Evolutionary conservation across 2,329 filamentous ascomycete genomes (phyloP), one percentile per base, ranked within the genome.

Genomic region (Thelonectria discophora): DNA sequence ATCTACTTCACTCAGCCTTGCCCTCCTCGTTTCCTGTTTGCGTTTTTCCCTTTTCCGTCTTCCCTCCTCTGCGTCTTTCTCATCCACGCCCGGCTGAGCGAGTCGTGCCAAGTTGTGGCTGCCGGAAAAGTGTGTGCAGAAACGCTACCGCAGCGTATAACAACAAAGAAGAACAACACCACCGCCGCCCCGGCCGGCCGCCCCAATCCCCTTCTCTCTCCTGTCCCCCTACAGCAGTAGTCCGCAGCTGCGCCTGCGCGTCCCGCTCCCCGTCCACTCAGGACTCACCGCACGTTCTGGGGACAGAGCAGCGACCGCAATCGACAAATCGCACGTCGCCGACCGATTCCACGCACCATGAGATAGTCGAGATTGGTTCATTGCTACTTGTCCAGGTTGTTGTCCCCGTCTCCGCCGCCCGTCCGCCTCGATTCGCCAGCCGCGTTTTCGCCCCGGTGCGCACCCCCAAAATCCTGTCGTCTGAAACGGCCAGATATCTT

Each of bases 341-440:
- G 62, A 67, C 66, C 58, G 60, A 64, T 63, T 63, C 62, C 64
- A 70, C 74, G 70, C 78, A 80, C 73, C 73, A 84, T 83, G 82
- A 77, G 75, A 79, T 77, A 76, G 65, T 70, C 73, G 73, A 76
- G 72, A 68, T 68, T 69, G 67, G 66, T 68, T 73, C 67, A 76
- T 77, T 79, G 76, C 74, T 78, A 71, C 70, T 70, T 65, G 42
- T 64, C 60, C 63, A 69, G 60, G 34, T 61, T 63, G 51, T 58
- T 55, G 65, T 63, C 56, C 51, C 56, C 56, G 62, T 62, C 49
- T 61, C 53, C 49, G 40, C 58, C 53, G 53, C 53, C 47, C 42
- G 56, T 57, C 18, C 46, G 46, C 51, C 61, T 67, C 65, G 64
- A 66, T 65, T 66, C 62, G 62, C 62, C 55, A 66, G 61, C 62